Evolutionary conservation across 768 basidiomycete genomes (phyloP), one percentile per base, ranked within the genome.

Genomic region (Hygrophoropsis aurantiaca): DNA sequence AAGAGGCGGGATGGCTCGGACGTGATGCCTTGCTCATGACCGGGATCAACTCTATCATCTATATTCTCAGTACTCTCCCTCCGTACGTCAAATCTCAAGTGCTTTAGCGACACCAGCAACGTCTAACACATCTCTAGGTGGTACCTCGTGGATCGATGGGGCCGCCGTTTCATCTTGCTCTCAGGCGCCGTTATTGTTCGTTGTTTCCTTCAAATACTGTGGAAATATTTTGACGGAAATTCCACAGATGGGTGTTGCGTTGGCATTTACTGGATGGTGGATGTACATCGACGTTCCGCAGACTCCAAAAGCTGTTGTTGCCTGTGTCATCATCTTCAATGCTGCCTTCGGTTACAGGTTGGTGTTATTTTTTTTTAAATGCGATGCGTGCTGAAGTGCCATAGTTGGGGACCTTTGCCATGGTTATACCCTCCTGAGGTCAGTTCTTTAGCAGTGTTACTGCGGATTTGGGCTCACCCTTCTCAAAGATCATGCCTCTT

Each of bases 1-100:
- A 62, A 94, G 91, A 86, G 75, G 94, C 94, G 44, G 94, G 94
- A 47, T 97, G 94, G 93, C 77, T 94, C 44, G 94, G 94, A 11
- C 79, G 94, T 33, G 83, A 94, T 58, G 94, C 94, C 11, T 81
- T 97, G 51, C 74, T 97, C 20, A 97, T 97, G 94, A 91, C 94
- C 11, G 94, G 94, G 2, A 88, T 97, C 60, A 97, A 97, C 58
- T 82, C 87, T 6, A 73, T 89, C 44, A 85, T 92, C 50, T 92
- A 92, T 54, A 59, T 90, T 19, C 68, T 87, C 11, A 86, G 84
- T 59, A 90, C 91, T 4, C 67, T 94, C 33, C 90, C 90, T 5
- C 86, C 93, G 87, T 92, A 52, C 49, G 87, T 66, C n/a, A 23
- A 42, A n/a, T 40, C 33, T 42, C n/a, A 16, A 24, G 15, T 38